phyloP scores from a whole-genome alignment of 1,284 basidiomycete species.

The Rhodotorula sp. region DNA sequence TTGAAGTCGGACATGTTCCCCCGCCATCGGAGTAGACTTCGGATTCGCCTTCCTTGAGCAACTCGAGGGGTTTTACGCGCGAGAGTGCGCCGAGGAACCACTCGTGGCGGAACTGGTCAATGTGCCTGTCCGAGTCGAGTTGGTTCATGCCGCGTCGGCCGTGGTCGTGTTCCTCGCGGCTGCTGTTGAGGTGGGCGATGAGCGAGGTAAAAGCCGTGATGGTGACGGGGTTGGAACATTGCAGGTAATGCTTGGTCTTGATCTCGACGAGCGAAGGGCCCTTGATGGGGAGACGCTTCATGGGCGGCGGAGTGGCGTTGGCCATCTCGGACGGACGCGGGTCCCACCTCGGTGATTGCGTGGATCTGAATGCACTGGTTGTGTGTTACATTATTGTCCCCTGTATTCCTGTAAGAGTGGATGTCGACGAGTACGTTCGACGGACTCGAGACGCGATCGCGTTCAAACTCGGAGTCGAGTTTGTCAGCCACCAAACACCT shows the following conservation, averaged over 20 bases:
- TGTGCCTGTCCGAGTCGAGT: constrained; percentile 5
- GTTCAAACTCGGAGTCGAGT: no score
- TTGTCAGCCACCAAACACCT: no score
- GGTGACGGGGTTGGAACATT: constrained; percentile 12
- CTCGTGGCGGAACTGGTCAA: constrained; percentile 22
- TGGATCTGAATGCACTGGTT: no score
- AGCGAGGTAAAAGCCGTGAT: constrained; percentile 16
- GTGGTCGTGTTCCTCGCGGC: background rate
- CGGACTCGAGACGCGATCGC: no score
- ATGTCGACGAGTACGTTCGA: no score
- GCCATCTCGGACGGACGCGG: background rate
- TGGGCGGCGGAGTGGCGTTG: background rate
- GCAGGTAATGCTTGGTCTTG: constrained; percentile 8
- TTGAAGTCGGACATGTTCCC: background rate
- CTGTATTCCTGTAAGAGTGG: background rate
- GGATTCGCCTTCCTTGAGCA: background rate
- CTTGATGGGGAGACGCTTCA: background rate
- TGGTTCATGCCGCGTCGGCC: constrained; percentile 1
- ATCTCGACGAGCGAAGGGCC: constrained; percentile 15
- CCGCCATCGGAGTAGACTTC: constrained; percentile 20
- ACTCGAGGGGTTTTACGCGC: constrained; percentile 1
- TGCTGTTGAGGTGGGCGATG: constrained; percentile 19
- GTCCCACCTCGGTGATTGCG: no score
- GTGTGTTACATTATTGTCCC: background rate
- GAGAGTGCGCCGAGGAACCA: constrained; percentile 14